Evolutionary conservation across 176 grass and related monocot species (phyloP), one percentile per base, ranked within the genome.

Genomic region (Carex scoparia): DNA sequence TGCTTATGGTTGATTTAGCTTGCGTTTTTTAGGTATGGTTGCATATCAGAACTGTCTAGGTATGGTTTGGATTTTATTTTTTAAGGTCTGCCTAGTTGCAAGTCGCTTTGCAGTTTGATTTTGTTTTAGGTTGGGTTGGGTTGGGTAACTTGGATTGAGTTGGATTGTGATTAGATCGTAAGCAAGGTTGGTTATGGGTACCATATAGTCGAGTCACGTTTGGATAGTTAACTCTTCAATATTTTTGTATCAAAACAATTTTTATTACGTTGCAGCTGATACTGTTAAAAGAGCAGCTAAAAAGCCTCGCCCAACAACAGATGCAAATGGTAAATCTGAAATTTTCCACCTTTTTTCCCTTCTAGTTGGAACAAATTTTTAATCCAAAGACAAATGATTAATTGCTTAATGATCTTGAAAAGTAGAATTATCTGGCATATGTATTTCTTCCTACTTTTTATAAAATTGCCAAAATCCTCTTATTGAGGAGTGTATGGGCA

Each of bases 281-380:
- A 48, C 40, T 11, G 19, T 18, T 67, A 83, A 83, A 49, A 69
- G 62, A 68, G n/a, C 37, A 51, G n/a, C 81, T 7, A 83, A 83
- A 69, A 83, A 56, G 81, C 81, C 81, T 83, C 81, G 81, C 81
- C 42, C 61, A 37, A 54, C 63, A 64, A 35, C 27, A 53, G 81
- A 83, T 54, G 49, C 42, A 83, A 83, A 83, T 69, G 81, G 81
- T 83, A 67, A 59, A 81, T 81, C 11, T 62, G 23, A 65, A 5
- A 13, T 37, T 60, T 19, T 60, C 55, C 56, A 18, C 30, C 27
- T 28, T 63, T 72, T 81, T 56, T 33, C 61, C 44, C 35, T 15
- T 49, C 13, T 65, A 28, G 11, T 64, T 81, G 19, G 38, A 58
- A 35, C 7, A 33, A 58, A 3, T 15, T 79, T 79, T 8, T 16